A percentile compares a stretch with the other conserved stretches of the same genome.
Conservation (phyloP, 805 yeast species). For the Clavispora asparagi region DNA sequence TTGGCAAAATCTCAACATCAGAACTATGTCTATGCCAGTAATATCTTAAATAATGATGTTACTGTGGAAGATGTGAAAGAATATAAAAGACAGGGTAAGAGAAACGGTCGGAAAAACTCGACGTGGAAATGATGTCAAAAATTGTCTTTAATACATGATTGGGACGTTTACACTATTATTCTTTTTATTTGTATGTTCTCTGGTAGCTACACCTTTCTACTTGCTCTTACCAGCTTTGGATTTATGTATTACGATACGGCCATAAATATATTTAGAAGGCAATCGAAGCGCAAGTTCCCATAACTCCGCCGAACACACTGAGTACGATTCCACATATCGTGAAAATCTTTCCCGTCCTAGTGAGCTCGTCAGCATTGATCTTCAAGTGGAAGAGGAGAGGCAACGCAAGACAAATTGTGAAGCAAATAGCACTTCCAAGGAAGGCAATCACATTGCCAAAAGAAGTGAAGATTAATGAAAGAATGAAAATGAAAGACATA, state of each 20-base stretch:
- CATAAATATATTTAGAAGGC: neutral
- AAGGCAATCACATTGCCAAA: conserved; percentile 39
- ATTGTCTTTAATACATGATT: neutral
- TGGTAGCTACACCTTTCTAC: no score
- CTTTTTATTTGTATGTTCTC: no score
- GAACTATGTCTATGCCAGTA: conserved; percentile 42
- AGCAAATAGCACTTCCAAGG: conserved; percentile 39
- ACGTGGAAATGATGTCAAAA: neutral
- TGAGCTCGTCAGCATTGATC: conserved; percentile 7
- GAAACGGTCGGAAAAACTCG: neutral
- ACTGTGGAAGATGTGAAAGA: conserved; percentile 1
- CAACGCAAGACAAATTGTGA: conserved; percentile 34
- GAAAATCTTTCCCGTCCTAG: conserved; percentile 1
- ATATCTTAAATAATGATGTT: conserved; percentile 17
- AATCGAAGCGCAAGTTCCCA: conserved; percentile 14
- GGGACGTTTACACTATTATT: no score
- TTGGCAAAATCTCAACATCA: conserved; percentile 69
- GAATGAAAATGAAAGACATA: conserved; percentile 12
- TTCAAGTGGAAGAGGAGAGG: conserved; percentile 33
- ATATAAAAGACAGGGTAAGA: neutral
- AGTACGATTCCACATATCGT: conserved; percentile 8
- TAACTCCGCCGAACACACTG: conserved; percentile 10
- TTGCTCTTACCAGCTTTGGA: no score
- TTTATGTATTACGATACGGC: no score
- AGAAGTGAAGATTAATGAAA: conserved; percentile 29